Evolutionary conservation across 495 filamentous ascomycete genomes (phyloP), one percentile per base, ranked within the genome.

Genomic region (Penicillium cataractarum): DNA sequence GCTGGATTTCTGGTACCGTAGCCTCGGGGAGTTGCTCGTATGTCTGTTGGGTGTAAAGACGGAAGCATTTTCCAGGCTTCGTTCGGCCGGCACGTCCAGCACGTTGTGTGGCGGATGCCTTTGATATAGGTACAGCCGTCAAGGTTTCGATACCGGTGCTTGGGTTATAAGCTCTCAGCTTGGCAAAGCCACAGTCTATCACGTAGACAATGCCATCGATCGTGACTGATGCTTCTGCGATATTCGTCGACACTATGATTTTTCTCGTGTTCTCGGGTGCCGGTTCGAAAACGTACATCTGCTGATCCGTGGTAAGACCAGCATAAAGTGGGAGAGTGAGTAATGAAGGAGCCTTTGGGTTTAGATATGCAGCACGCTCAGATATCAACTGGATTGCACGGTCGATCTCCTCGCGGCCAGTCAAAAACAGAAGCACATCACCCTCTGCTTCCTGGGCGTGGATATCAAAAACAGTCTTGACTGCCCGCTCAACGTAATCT

Each of bases 151-250:
- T 97, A n/a, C 92, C 91, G 8, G 90, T 95, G 26, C 71, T 82
- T 2, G 94, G 92, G 65, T 97, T 92, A 77, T 90, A 98, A 6
- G 92, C 91, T 35, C 93, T 87, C 3, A 97, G 75, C 66, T 99
- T 98, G 63, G 96, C 92, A 70, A 91, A 97, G 9, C 96, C 95
- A 49, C 87, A 90, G 73, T 99, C 95, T 55, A 98, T 83, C 19
- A 99, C 94, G 69, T 93, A 98, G 50, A 92, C 87, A 63, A 98
- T 92, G 6, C 92, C 93, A 59, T 96, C 90, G 48, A 99, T 97
- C 8, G 95, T 99, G 17, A 99, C 87, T 0, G 90, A 94, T 21
- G 95, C 96, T 78, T 99, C 95, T 35, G 95, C 92, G 63, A 99
- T 97, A 72, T 98, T 98, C 50, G 95, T 98, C 4, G 91, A 92